phyloP scores from a whole-genome alignment of 305 asterid genomes.

The Andrographis paniculata region DNA sequence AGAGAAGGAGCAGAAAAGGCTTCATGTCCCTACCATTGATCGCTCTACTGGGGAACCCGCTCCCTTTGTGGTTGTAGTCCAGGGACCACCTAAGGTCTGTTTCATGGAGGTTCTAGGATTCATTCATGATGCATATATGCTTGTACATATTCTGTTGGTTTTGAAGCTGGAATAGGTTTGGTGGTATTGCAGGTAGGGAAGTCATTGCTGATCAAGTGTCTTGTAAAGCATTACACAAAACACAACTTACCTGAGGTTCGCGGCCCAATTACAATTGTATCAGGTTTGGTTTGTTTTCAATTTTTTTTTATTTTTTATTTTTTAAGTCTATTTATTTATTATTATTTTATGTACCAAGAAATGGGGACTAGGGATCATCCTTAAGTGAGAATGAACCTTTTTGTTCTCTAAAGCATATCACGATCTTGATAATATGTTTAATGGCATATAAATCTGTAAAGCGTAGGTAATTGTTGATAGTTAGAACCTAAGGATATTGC shows the following conservation, averaged over 20 bases:
- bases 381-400: background rate
- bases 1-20: conserved; percentile 91
- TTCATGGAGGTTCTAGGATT: conserved; percentile 6
- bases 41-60: conserved; percentile 82
- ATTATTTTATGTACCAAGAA: background rate
- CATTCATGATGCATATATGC: background rate
- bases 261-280: conserved; percentile 87
- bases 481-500: too few relatives aligned
- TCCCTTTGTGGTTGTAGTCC: conserved; percentile 83
- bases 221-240: conserved; percentile 84
- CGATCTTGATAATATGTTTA: too few relatives aligned
- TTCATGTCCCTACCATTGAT: conserved; percentile 80
- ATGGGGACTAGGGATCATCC: background rate
- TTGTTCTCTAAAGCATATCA: too few relatives aligned
- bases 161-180: conserved; percentile 12
- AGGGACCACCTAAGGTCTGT: conserved; percentile 94
- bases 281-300: conserved; percentile 47
- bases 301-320: too few relatives aligned
- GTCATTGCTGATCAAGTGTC: conserved; percentile 80
- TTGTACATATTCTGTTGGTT: conserved; percentile 1
- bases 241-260: conserved; percentile 92
- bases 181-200: conserved; percentile 72
- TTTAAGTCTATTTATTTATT: background rate
- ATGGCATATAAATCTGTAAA: too few relatives aligned
- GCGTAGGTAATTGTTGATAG: too few relatives aligned